Conservation (phyloP, 208 protist species). For the Porcisia hertigi region DNA sequence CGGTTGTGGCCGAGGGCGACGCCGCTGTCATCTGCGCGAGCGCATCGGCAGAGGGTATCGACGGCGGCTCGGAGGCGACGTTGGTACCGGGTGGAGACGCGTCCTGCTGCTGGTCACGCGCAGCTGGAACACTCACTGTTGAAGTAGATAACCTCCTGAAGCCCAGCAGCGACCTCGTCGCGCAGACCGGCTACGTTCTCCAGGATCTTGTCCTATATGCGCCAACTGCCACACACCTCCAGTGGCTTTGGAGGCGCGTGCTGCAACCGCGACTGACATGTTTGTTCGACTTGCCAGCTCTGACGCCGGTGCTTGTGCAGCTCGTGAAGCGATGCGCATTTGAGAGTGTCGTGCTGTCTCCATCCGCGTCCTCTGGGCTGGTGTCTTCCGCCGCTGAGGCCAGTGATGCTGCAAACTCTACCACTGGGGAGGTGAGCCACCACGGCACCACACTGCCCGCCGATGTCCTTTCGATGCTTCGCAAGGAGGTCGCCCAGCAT, state of each 20-base stretch:
- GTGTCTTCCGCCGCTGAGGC: background rate
- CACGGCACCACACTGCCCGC: slow-evolving; percentile 45
- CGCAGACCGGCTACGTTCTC: slow-evolving; percentile 60
- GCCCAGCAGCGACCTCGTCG: slow-evolving; percentile 47
- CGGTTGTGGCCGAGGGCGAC: slow-evolving; percentile 52
- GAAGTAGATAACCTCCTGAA: slow-evolving; percentile 56
- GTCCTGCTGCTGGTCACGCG: slow-evolving; percentile 67
- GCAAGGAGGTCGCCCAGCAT: slow-evolving; percentile 45
- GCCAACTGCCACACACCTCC: slow-evolving; percentile 65
- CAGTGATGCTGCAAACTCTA: background rate
- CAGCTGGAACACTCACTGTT: slow-evolving; percentile 45
- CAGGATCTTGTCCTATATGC: slow-evolving; percentile 85
- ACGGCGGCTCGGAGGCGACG: background rate
- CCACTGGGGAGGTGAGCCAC: slow-evolving; percentile 23
- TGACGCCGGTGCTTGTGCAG: slow-evolving; percentile 59
- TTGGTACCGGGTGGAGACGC: slow-evolving; percentile 16
- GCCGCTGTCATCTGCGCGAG: slow-evolving; percentile 8
- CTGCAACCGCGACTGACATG: slow-evolving; percentile 42
- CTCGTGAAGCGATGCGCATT: slow-evolving; percentile 81
- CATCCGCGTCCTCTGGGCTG: slow-evolving; percentile 3
- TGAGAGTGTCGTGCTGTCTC: slow-evolving; percentile 19
- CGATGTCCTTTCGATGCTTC: slow-evolving; percentile 53
- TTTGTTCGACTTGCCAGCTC: slow-evolving; percentile 41
- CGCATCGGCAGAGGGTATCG: background rate
- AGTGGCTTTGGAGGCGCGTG: slow-evolving; percentile 62